phyloP scores from a whole-genome alignment of 768 basidiomycete species.

The Podaxis pistillaris region DNA sequence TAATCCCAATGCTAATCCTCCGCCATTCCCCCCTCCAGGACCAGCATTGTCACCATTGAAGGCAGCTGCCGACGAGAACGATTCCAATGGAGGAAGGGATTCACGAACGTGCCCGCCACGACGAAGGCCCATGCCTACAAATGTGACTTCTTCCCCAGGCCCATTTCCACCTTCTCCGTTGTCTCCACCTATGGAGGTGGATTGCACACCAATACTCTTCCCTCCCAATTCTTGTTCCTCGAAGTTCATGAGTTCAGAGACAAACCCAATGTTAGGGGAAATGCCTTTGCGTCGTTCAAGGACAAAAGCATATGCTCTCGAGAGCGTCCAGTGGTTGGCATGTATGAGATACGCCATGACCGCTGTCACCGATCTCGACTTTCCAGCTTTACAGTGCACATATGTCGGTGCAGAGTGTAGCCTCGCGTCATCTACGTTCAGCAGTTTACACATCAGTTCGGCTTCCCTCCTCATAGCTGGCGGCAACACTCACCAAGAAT shows the following conservation, averaged over 20 bases:
- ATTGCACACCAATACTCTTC: constrained; percentile 67
- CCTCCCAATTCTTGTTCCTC: constrained; percentile 88
- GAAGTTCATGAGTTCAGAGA: constrained; percentile 95
- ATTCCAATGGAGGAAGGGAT: constrained; percentile 42
- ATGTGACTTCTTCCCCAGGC: constrained; percentile 22
- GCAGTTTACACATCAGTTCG: not conserved
- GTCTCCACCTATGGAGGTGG: constrained; percentile 24
- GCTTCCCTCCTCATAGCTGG: not conserved
- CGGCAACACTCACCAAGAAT: constrained; percentile 66
- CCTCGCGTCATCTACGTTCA: constrained; percentile 76
- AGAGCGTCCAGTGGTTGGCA: constrained; percentile 94
- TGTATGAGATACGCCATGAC: constrained; percentile 98
- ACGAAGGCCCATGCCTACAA: constrained; percentile 21
- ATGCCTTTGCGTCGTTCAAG: constrained; percentile 91
- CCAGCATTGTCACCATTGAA: constrained; percentile 40
- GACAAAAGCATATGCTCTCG: constrained; percentile 88
- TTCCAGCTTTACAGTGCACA: constrained; percentile 96
- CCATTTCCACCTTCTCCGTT: constrained; percentile 19
- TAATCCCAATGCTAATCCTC: constrained; percentile 33
- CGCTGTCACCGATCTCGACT: constrained; percentile 93
- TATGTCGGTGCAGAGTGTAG: constrained; percentile 88
- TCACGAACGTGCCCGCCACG: constrained; percentile 18
- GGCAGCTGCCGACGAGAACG: constrained; percentile 68
- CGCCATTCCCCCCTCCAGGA: constrained; percentile 20
- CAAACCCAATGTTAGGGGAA: constrained; percentile 96